Conservation (phyloP, 2,329 filamentous ascomycete genomes). For the Pseudopithomyces chartarum region DNA sequence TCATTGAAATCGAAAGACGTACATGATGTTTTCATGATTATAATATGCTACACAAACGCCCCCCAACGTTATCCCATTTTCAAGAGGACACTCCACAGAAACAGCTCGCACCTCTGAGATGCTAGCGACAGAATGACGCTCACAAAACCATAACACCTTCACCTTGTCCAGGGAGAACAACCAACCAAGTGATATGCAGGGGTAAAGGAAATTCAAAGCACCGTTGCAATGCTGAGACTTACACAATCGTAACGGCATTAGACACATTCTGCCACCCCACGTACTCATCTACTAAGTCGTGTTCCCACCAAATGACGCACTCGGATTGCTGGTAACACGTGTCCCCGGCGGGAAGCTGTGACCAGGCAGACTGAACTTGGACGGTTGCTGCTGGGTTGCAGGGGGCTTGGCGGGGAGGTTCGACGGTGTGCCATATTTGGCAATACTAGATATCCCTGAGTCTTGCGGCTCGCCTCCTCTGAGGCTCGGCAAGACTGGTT, state of each 20-base stretch:
- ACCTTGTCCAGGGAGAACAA: constrained; percentile 6
- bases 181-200: constrained; percentile 15
- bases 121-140: constrained; percentile 5
- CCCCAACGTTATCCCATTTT: background rate
- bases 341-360: constrained; percentile 22
- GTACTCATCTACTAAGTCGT: constrained; percentile 9
- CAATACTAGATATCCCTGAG: constrained; percentile 48
- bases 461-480: constrained; percentile 9
- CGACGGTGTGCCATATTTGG: constrained; percentile 61
- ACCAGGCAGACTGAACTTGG: constrained; percentile 31
- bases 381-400: constrained; percentile 40
- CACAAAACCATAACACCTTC: constrained; percentile 9
- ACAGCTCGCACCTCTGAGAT: constrained; percentile 10
- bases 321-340: constrained; percentile 24
- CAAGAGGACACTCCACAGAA: background rate
- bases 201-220: constrained; percentile 20
- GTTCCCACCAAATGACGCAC: constrained; percentile 19
- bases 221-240: constrained; percentile 35
- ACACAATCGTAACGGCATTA: constrained; percentile 22
- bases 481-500: constrained; percentile 22
- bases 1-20: background rate
- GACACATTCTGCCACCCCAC: constrained; percentile 13
- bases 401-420: constrained; percentile 62
- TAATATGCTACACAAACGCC: constrained; percentile 3
- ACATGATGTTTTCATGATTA: background rate